Conservation (phyloP, 2,329 filamentous ascomycete genomes). For the Colletotrichum musae region DNA sequence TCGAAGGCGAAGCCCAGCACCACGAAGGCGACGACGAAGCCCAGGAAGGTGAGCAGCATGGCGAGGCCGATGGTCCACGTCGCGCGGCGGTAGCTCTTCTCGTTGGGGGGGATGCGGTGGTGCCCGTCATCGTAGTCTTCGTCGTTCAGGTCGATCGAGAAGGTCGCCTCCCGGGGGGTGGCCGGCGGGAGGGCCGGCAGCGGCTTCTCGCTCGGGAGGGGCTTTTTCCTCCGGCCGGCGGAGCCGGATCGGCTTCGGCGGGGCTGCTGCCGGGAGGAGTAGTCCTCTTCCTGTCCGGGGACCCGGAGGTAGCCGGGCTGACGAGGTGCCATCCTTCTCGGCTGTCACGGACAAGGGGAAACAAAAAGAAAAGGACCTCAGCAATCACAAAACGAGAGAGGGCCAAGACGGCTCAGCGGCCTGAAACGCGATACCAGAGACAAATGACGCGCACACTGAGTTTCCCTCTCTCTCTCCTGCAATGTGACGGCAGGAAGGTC, state of each 20-base stretch:
- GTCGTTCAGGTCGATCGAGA: conserved; percentile 24
- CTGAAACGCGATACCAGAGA: conserved; percentile 2
- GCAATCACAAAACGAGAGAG: neutral
- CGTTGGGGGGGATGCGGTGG: conserved; percentile 7
- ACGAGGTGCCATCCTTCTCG: conserved; percentile 26
- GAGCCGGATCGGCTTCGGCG: conserved; percentile 33
- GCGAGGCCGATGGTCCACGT: conserved; percentile 33
- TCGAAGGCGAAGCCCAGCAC: conserved; percentile 51
- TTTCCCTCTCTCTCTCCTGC: neutral
- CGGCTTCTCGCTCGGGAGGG: conserved; percentile 40
- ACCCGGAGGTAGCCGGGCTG: conserved; percentile 39
- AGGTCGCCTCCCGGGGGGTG: conserved; percentile 22
- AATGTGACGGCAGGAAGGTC: neutral
- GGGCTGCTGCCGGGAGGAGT: conserved; percentile 7
- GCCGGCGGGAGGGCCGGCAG: conserved; percentile 39
- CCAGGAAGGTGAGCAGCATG: conserved; percentile 50
- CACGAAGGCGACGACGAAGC: conserved; percentile 54
- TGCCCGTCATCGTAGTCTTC: conserved; percentile 16
- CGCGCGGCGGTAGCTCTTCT: conserved; percentile 27
- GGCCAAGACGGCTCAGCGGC: conserved; percentile 19
- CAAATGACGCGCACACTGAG: neutral
- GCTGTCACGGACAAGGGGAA: too few species aligned
- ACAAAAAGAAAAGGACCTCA: too few species aligned
- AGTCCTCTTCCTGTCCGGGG: conserved; percentile 35
- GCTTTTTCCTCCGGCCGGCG: conserved; percentile 40